Evolutionary conservation across 1,139 yeast species (phyloP), one percentile per base, ranked within the genome.

Genomic region (Blastobotrys malaysiensis): DNA sequence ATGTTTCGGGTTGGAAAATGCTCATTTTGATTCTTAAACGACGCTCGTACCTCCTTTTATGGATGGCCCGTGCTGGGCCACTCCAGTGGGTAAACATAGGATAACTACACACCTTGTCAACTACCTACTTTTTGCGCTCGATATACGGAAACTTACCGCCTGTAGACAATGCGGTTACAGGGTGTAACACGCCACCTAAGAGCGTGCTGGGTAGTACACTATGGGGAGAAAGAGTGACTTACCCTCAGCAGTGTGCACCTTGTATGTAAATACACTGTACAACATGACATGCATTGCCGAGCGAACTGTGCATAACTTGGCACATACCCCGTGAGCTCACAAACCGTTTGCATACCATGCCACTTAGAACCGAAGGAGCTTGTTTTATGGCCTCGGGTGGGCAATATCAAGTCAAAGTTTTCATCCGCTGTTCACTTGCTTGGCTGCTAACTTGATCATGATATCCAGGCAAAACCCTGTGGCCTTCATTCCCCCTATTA

Each of bases 401-500:
- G 26, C 26, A 5, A 22, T 22, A n/a, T n/a, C n/a, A n/a, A n/a
- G n/a, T n/a, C n/a, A n/a, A n/a, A n/a, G n/a, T n/a, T n/a, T 26
- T 13, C 11, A 18, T 11, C 24, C 45, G 16, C 27, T 45, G 7
- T 43, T 26, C 16, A 48, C 51, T 16, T 43, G 39, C 24, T 43
- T 49, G 2, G 48, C 53, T 20, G 51, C 53, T 14, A 51, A 16
- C 45, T 44, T 43, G 45, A 51, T 48, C 14, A 36, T 43, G 24
- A 44, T 11, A 16, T 51, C 45, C 36, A 52, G 14, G n/a, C 16
- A n/a, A 5, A 4, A 7, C 9, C 43, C 13, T 9, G 50, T 36
- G 22, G 46, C 22, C 18, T 45, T 26, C 46, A 52, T 52, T 1
- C 54, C 54, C 3, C 49, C 54, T 47, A 45, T 52, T 9, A 76